Evolutionary conservation across 352 stramenopile genomes (phyloP), one percentile per base, ranked within the genome.

Genomic region (Pythium pyrilobum): DNA sequence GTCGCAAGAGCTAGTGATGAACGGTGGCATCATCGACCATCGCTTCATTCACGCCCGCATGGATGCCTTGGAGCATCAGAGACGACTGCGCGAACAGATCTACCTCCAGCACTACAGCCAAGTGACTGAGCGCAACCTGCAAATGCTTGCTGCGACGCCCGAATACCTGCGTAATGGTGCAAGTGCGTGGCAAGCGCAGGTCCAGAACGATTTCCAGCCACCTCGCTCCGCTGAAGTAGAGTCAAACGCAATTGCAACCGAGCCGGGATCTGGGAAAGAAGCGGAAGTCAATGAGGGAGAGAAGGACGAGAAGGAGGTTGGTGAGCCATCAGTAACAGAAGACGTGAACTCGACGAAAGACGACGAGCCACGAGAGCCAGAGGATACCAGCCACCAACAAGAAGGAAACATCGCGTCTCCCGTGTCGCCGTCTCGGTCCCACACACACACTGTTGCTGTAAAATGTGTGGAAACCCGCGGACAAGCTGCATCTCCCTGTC

Each of bases 11-110:
- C 52, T 61, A 3, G 62, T 75, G 57, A 66, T 60, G 24, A 48
- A 64, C 31, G 29, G 58, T 9, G 76, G 71, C 0, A 74, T 87
- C 29, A 78, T 86, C 38, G 77, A 88, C 47, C 67, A 76, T 37
- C 71, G 75, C 9, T 66, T 84, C 36, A 84, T 88, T 32, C 77
- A 88, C 21, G 66, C 77, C 21, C 71, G 77, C 13, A 51, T 86
- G 38, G 67, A 70, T 27, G 71, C 62, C 5, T 49, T 88, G 2
- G 77, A 88, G 50, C 55, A 80, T 28, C 74, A 81, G 33, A 72
- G 72, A 24, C 69, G 60, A 18, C 24, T 69, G 0, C 74, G 82
- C 25, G 59, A 74, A 64, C 73, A 87, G 36, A 58, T 77, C 13
- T 88, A 86, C 44, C 80, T 77, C 38, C 59, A 77, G 10, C 75